Conservation (phyloP, 371 early-diverging fungal genomes). For the Lichtheimia ramosa region DNA sequence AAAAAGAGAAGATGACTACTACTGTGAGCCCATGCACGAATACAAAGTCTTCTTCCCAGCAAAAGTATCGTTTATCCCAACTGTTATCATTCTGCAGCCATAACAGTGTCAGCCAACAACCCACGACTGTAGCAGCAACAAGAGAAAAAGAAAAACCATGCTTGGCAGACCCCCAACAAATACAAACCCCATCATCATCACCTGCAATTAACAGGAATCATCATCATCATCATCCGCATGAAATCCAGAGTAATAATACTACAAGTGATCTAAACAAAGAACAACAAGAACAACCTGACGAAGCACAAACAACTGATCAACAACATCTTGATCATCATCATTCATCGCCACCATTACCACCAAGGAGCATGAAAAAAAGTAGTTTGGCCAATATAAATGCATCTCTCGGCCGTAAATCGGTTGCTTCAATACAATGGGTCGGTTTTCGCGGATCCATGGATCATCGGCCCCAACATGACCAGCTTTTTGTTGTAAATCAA, state of each 20-base stretch:
- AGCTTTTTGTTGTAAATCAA: conserved; percentile 10
- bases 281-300: not conserved
- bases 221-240: not conserved
- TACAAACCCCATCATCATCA: too few species aligned
- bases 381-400: conserved; percentile 4
- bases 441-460: conserved; percentile 18
- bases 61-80: too few species aligned
- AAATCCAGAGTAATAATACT: not conserved
- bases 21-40: too few species aligned
- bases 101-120: not conserved
- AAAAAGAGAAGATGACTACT: too few species aligned
- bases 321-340: too few species aligned
- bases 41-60: too few species aligned
- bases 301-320: not conserved
- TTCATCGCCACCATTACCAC: not conserved
- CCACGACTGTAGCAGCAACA: not conserved
- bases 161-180: not conserved
- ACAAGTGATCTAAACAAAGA: not conserved
- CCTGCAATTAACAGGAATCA: not conserved
- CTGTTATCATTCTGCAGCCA: not conserved
- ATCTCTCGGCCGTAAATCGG: conserved; percentile 17
- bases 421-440: conserved; percentile 19
- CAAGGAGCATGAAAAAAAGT: conserved; percentile 5
- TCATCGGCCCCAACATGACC: not conserved
- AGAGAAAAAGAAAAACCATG: not conserved